Evolutionary conservation across 495 filamentous ascomycete species (phyloP), one percentile per base, ranked within the genome.

Genomic region (Tirmania nivea): DNA sequence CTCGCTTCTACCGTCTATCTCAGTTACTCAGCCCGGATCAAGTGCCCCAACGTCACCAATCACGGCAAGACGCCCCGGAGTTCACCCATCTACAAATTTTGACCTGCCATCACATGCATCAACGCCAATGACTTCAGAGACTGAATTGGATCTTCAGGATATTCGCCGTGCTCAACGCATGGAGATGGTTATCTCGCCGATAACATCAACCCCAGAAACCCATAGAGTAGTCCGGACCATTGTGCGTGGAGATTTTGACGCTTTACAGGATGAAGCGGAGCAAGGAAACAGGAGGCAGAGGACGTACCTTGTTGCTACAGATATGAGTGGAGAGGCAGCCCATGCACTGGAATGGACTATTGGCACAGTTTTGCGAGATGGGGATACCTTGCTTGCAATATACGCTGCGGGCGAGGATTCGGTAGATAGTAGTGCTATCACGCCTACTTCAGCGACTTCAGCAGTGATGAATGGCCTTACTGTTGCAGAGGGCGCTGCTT

Each of bases 331-430:
- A 45, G 90, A 97, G 69, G 88, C 88, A 4, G 82, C 85, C 10
- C 86, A 94, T 65, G 90, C 90, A 10, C 69, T 96, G 31, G 90
- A 96, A 64, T 97, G 89, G 88, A 92, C 87, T 0, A 88, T 97
- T 51, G 90, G 90, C 42, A 93, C 86, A 3, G 82, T 96, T n/a
- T 74, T 97, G 8, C 76, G 90, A 48, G 86, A 94, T 63, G 90
- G 90, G 14, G 90, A 97, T 66, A 96, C 89, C 1, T 73, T 97
- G 37, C 75, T 93, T 52, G 85, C 86, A 19, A 83, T 97, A 51
- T 94, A 86, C 68, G 88, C 85, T 55, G 77, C 89, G 48, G 83
- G 92, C 60, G 88, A 94, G 64, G 89, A 94, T 56, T 72, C 73
- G 21, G 80, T 51, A 68, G 75, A 51, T 69, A 31, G 4, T 12